A percentile compares a stretch with the other conserved stretches of the same genome.
Conservation (phyloP, 2,329 filamentous ascomycete genomes). For the Alternaria consortialis region DNA sequence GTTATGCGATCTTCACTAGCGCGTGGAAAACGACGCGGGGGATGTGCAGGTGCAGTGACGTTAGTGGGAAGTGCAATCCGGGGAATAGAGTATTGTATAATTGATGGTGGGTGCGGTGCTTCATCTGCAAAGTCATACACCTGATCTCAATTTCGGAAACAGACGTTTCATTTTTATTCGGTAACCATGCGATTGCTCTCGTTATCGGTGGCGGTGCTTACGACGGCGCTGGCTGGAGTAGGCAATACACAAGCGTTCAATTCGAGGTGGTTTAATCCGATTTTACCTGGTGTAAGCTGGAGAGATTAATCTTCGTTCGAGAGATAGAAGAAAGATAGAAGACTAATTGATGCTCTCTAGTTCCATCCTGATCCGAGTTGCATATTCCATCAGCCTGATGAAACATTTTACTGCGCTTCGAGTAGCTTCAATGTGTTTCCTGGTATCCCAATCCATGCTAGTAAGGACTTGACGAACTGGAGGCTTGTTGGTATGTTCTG, state of each 20-base stretch:
- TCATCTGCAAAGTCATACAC: background rate
- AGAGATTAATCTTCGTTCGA: background rate
- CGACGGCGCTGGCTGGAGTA: background rate
- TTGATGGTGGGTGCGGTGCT: background rate
- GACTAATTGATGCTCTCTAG: background rate
- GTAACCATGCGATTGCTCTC: background rate
- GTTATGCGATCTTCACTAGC: background rate
- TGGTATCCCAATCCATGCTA: conserved; percentile 63
- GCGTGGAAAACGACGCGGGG: background rate
- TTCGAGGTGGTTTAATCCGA: conserved; percentile 52
- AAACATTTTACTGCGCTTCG: conserved; percentile 62
- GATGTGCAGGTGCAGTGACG: background rate
- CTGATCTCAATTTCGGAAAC: background rate
- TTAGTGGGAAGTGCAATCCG: background rate
- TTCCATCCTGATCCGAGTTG: conserved; percentile 62
- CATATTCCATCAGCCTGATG: conserved; percentile 53
- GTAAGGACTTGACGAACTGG: conserved; percentile 62
- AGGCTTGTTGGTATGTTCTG: conserved; percentile 51
- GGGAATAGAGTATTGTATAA: background rate
- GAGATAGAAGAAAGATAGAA: background rate
- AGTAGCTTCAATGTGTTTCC: conserved; percentile 65
- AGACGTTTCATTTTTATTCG: background rate
- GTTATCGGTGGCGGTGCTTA: background rate
- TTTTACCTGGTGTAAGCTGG: conserved; percentile 54
- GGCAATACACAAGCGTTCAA: conserved; percentile 6